phyloP scores from a whole-genome alignment of 2,329 filamentous ascomycete species.

The Cladosporium sp. region DNA sequence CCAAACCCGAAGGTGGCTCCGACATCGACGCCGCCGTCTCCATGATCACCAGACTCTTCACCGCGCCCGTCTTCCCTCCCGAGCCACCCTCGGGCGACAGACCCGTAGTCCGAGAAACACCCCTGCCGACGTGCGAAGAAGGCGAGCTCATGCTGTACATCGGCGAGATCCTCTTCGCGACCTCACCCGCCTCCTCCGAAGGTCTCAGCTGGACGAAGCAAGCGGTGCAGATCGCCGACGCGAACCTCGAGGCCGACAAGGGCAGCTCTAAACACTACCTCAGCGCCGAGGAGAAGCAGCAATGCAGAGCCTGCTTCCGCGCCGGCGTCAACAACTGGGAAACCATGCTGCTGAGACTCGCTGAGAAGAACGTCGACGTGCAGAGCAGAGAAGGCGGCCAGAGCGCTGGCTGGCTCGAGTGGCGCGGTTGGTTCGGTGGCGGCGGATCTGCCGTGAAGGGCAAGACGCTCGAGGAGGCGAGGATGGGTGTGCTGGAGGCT shows the following conservation, averaged over 20 bases:
- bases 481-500: conserved; percentile 14
- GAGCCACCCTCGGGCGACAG: conserved; percentile 67
- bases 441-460: conserved; percentile 19
- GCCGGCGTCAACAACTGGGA: conserved; percentile 79
- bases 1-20: conserved; percentile 16
- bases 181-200: conserved; percentile 51
- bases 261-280: conserved; percentile 16
- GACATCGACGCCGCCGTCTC: conserved; percentile 23
- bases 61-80: conserved; percentile 56
- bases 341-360: conserved; percentile 68
- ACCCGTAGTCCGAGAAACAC: conserved; percentile 57
- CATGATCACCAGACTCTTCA: conserved; percentile 33
- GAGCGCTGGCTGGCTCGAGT: conserved; percentile 21
- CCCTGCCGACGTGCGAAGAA: conserved; percentile 67
- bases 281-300: conserved; percentile 45
- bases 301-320: conserved; percentile 72
- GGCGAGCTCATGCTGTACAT: conserved; percentile 85
- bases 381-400: conserved; percentile 13
- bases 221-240: conserved; percentile 74
- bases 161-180: conserved; percentile 84
- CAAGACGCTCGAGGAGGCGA: conserved; percentile 20
- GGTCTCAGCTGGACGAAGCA: conserved; percentile 88
- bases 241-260: conserved; percentile 32
- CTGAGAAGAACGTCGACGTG: conserved; percentile 36
- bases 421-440: conserved; percentile 24